These are phyloP conservation scores for Hypoxylon sp. DNA, from an alignment of 2,329 filamentous ascomycete species.

Conservation along the genomic window DNA sequence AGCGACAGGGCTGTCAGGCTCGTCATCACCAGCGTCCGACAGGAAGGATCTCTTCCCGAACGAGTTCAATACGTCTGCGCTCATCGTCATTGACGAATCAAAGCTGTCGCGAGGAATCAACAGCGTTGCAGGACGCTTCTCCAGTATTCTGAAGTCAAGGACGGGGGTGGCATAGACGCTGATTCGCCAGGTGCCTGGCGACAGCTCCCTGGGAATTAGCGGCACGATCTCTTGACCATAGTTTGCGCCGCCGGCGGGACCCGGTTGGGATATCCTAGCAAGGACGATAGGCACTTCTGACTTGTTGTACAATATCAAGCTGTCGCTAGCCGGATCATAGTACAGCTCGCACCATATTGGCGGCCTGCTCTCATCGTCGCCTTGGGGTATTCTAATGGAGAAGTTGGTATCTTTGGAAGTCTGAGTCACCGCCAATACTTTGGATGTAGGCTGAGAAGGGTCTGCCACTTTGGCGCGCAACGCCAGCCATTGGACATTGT, in stretches of 20 bases:
- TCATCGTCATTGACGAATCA: conserved; percentile 50
- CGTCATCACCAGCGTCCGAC: conserved; percentile 58
- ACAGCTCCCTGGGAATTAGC: conserved; percentile 62
- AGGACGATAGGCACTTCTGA: conserved; percentile 69
- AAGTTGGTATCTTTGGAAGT: conserved; percentile 73
- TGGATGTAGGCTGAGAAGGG: conserved; percentile 66
- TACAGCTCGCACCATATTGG: conserved; percentile 73
- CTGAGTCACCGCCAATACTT: conserved; percentile 72
- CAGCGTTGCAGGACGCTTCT: conserved; percentile 65
- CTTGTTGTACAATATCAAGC: conserved; percentile 69
- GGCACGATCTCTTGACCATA: conserved; percentile 63
- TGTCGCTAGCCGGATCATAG: conserved; percentile 72
- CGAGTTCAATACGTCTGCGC: conserved; percentile 59
- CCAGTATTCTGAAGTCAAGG: conserved; percentile 71
- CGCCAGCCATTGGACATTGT: conserved; percentile 71
- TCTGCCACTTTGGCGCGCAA: conserved; percentile 69
- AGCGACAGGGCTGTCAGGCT: conserved; percentile 50
- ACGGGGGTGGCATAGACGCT: conserved; percentile 64
- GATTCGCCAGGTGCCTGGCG: conserved; percentile 71
- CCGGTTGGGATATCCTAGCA: conserved; percentile 61
- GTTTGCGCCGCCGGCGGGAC: conserved; percentile 59
- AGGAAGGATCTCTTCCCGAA: conserved; percentile 66
- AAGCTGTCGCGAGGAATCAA: conserved; percentile 54
- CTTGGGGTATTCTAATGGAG: conserved; percentile 67
- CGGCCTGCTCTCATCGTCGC: conserved; percentile 61